phyloP scores from a whole-genome alignment of 257 asterid species.

The Datura wrightii region DNA sequence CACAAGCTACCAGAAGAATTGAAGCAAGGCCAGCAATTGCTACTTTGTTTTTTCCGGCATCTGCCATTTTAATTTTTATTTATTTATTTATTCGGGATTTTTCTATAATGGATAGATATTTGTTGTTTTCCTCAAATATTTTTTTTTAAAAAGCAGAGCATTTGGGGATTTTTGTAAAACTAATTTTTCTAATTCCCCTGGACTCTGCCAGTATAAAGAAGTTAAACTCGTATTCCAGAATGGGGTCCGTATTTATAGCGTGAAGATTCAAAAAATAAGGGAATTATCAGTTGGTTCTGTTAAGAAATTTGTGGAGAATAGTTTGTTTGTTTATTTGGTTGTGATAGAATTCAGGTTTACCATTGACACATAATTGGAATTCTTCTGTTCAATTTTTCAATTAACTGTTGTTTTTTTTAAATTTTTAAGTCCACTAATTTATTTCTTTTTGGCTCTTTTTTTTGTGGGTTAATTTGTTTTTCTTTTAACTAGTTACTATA shows the following conservation, averaged over 20 bases:
- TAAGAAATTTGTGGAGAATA: background rate
- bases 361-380: background rate
- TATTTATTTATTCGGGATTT: background rate
- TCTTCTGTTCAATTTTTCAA: background rate
- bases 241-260: background rate
- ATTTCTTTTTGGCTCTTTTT: too few relatives aligned
- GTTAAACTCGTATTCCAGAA: background rate
- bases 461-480: too few relatives aligned
- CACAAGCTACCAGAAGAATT: conserved; percentile 39
- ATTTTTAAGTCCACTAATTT: background rate
- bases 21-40: conserved; percentile 40
- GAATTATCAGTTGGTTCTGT: conserved; percentile 25
- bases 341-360: conserved; percentile 25
- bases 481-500: background rate
- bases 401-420: background rate
- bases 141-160: background rate
- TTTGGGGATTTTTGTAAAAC: background rate
- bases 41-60: conserved; percentile 14
- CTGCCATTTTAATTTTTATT: background rate
- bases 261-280: too few relatives aligned
- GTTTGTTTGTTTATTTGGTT: background rate
- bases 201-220: background rate
- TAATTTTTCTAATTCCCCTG: background rate
- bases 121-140: background rate
- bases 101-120: background rate